Evolutionary conservation across 1,284 basidiomycete species (phyloP), one percentile per base, ranked within the genome.

Genomic region (Rhodotorula sp.): DNA sequence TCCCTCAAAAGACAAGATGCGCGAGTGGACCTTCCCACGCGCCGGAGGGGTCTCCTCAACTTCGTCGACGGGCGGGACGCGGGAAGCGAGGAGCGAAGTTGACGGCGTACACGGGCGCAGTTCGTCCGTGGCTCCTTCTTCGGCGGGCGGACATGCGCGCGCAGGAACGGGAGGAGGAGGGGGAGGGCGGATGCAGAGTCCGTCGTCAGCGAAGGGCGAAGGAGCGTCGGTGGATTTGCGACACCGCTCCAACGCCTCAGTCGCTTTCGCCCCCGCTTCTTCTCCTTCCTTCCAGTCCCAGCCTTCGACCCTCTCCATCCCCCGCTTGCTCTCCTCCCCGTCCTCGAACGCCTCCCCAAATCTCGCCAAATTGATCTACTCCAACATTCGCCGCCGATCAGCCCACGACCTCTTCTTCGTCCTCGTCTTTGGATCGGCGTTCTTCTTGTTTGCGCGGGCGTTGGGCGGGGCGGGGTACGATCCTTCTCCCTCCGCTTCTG

Each of bases 21-120:
- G 67, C 51, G 61, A 64, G 44, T 68, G 67, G 67, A 68, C 67
- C 4, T 68, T 68, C 47, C 67, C 67, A 7, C 66, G 66, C 17
- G 13, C 32, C 36, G 13, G 22, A 7, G 20, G 29, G 17, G 27
- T 19, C 36, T 4, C 52, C 20, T 17, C 62, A 9, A 24, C 55
- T 2, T 48, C 44, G 19, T 13, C 39, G 13, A n/a, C 44, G 13
- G 51, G 19, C 10, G 32, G 47, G 8, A n/a, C 22, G 17, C 27
- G 36, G 24, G 36, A 56, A 22, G 53, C 22, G 19, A 32, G 30
- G 48, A 51, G 29, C 59, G 24, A 39, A 19, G 60, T n/a, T 34
- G 59, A 53, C 13, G 36, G 36, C 44, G 22, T 19, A 2, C 61
- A 62, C 44, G 61, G 44, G 7, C 39, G 53, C 29, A 34, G 52